Percentiles rank a stretch among this genome's conserved stretches.
Evolutionary conservation across 148 eudicot species (phyloP).

Genomic region (Bassia scoparia): DNA sequence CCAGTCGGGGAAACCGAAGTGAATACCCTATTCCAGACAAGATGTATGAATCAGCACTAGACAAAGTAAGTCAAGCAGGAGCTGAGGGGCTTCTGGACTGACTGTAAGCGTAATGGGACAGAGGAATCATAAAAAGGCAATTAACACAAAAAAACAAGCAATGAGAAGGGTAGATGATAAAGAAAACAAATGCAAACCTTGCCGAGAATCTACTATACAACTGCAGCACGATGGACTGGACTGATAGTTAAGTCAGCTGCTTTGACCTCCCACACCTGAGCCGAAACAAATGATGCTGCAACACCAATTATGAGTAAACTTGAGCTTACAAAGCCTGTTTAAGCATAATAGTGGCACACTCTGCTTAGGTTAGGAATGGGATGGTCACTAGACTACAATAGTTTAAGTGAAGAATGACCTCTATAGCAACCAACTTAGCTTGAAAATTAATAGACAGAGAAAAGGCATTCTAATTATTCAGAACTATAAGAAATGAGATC

Average conservation of each 20-base stretch:
- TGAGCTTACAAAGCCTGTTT: background rate
- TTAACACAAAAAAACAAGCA: background rate
- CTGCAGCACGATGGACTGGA: conserved; percentile 87
- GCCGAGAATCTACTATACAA: conserved; percentile 61
- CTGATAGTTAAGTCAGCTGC: conserved; percentile 97
- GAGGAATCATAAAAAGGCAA: background rate
- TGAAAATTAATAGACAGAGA: background rate
- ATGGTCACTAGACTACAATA: background rate
- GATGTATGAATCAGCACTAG: background rate
- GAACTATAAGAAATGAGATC: background rate
- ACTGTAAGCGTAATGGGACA: background rate
- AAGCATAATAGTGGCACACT: background rate
- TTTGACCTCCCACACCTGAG: conserved; percentile 96
- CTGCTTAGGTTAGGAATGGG: background rate
- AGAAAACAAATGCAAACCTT: conserved; percentile 47
- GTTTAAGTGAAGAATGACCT: background rate
- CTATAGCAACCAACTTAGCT: background rate
- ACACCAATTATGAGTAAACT: background rate
- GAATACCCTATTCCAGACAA: conserved; percentile 66
- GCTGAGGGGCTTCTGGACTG: background rate
- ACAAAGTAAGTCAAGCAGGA: background rate
- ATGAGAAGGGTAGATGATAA: too few relatives aligned
- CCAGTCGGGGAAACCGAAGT: conserved; percentile 81
- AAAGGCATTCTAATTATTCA: background rate
- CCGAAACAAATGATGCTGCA: conserved; percentile 6